Conservation (phyloP, 208 protist species). For the Naegleria lovaniensis region DNA sequence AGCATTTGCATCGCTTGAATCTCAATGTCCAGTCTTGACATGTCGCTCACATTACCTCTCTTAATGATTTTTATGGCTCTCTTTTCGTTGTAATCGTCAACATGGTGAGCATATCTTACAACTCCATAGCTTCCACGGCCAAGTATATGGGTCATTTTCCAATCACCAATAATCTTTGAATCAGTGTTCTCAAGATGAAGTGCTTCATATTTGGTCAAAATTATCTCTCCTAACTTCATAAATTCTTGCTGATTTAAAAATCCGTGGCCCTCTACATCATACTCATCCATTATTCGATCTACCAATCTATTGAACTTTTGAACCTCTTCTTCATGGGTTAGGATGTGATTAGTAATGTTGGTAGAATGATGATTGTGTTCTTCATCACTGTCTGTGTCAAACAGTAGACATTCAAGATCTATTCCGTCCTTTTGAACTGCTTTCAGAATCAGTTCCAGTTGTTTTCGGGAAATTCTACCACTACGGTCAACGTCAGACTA, state of each 20-base stretch:
- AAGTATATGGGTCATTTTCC: background rate
- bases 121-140: conserved; percentile 7
- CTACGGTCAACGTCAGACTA: background rate
- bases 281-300: background rate
- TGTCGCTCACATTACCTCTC: conserved; percentile 37
- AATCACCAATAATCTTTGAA: background rate
- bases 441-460: background rate
- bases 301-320: conserved; percentile 2
- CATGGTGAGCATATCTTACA: background rate
- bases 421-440: conserved; percentile 5
- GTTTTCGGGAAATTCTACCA: background rate
- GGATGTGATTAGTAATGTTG: background rate
- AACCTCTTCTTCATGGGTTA: background rate
- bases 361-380: background rate
- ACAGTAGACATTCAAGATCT: background rate
- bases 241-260: background rate
- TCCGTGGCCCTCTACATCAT: background rate
- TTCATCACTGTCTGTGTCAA: background rate
- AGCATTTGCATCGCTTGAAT: conserved; percentile 69
- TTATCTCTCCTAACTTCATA: background rate
- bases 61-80: conserved; percentile 15
- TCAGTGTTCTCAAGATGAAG: background rate
- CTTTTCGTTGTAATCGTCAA: background rate
- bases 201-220: conserved; percentile 9
- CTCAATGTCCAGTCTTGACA: conserved; percentile 63